Evolutionary conservation across 768 basidiomycete genomes (phyloP).

Genomic region (Coprinopsis strossmayeri): DNA sequence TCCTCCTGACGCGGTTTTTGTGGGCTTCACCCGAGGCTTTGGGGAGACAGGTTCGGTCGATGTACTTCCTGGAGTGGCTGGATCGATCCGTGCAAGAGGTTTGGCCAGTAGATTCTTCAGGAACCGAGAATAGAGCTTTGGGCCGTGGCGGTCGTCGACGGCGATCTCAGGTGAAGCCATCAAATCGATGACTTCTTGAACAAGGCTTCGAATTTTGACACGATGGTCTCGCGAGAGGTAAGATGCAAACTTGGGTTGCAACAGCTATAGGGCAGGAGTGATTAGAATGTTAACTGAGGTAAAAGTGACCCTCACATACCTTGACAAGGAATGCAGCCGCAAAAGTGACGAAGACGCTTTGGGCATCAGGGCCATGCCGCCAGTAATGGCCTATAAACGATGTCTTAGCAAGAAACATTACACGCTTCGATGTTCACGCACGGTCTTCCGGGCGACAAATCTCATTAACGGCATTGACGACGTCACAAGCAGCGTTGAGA

Average conservation of each 20-base stretch:
- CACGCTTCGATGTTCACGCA: conserved; percentile 14
- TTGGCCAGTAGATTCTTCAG: conserved; percentile 62
- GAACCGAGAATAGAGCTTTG: conserved; percentile 76
- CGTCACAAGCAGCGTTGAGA: conserved; percentile 57
- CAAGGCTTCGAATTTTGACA: conserved; percentile 51
- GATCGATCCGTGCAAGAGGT: conserved; percentile 38
- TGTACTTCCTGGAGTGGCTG: background rate
- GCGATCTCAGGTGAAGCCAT: conserved; percentile 65
- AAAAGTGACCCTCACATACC: conserved; percentile 27
- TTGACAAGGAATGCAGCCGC: conserved; percentile 81
- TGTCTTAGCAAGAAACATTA: conserved; percentile 4
- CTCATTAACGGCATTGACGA: conserved; percentile 52
- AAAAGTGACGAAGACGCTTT: conserved; percentile 75
- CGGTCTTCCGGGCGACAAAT: conserved; percentile 51
- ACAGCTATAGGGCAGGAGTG: conserved; percentile 36
- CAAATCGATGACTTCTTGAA: conserved; percentile 61
- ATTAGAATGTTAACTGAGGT: background rate
- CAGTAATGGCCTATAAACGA: conserved; percentile 34
- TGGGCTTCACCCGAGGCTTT: conserved; percentile 9
- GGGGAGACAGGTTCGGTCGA: conserved; percentile 10
- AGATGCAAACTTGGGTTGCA: conserved; percentile 66
- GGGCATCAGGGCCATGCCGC: conserved; percentile 72
- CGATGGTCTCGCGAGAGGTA: conserved; percentile 56
- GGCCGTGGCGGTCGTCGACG: conserved; percentile 77
- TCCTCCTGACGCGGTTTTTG: conserved; percentile 7